Conservation (phyloP, 2,329 filamentous ascomycete genomes). For the Leptographium lundbergii region DNA sequence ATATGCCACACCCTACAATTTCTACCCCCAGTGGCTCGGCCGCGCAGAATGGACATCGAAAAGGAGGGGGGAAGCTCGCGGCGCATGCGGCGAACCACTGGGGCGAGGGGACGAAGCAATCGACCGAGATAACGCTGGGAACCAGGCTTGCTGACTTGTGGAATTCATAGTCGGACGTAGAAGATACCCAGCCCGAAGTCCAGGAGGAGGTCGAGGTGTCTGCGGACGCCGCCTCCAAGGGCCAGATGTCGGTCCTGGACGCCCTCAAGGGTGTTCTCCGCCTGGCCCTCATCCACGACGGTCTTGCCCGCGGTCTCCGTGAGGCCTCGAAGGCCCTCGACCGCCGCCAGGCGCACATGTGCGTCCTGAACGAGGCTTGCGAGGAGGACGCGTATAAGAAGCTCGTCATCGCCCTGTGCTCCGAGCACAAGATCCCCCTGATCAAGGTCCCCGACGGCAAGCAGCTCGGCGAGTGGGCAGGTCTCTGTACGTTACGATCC, state of each 20-base stretch:
- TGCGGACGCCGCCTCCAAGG: conserved; percentile 75
- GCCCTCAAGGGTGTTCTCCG: conserved; percentile 98
- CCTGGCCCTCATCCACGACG: conserved; percentile 98
- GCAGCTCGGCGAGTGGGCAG: conserved; percentile 99
- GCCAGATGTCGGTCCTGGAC: conserved; percentile 95
- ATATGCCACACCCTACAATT: background rate
- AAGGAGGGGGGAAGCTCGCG: background rate
- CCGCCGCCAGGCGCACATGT: conserved; percentile 98
- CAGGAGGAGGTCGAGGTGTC: conserved; percentile 88
- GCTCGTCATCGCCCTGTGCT: conserved; percentile 96
- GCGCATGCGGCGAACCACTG: background rate
- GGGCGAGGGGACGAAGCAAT: background rate
- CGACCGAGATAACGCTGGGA: background rate
- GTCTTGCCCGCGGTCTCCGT: conserved; percentile 93
- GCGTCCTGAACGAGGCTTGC: conserved; percentile 98
- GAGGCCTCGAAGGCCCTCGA: conserved; percentile 98
- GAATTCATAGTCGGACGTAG: conserved; percentile 87
- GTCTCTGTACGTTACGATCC: conserved; percentile 68
- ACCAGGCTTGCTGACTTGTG: conserved; percentile 9
- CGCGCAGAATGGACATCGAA: background rate
- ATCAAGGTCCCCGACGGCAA: conserved; percentile 99
- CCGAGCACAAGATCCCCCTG: conserved; percentile 98
- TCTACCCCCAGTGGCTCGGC: background rate
- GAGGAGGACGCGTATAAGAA: conserved; percentile 99
- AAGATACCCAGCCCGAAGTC: conserved; percentile 85